phyloP scores from a whole-genome alignment of 192 early-diverging fungal genomes.

The Backusella liffmaniae region DNA sequence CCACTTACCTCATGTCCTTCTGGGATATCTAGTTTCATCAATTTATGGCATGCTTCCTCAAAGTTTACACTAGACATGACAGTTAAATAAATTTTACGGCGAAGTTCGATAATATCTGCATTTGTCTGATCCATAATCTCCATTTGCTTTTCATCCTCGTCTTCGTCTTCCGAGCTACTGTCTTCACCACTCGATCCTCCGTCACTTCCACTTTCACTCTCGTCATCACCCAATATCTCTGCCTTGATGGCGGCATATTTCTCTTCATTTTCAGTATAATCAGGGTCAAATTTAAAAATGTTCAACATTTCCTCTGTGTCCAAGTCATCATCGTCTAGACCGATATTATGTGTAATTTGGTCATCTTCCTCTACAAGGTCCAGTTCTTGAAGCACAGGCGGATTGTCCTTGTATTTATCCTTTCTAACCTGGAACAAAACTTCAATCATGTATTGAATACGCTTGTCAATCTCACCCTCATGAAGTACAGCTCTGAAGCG shows the following conservation, averaged over 20 bases:
- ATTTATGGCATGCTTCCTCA: conserved; percentile 95
- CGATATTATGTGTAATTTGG: conserved; percentile 87
- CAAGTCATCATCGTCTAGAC: conserved; percentile 83
- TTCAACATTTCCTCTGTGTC: conserved; percentile 78
- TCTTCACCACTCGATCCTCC: conserved; percentile 44
- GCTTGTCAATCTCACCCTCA: conserved; percentile 91
- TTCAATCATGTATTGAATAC: conserved; percentile 97
- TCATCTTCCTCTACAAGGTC: conserved; percentile 96
- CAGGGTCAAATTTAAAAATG: conserved; percentile 80
- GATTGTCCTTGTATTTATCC: conserved; percentile 91
- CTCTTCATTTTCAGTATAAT: conserved; percentile 80
- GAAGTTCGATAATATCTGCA: conserved; percentile 82
- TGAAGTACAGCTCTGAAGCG: conserved; percentile 90
- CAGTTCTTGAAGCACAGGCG: conserved; percentile 68
- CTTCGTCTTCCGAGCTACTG: conserved; percentile 49
- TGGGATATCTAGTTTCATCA: conserved; percentile 82
- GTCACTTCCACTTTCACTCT: conserved; percentile 46
- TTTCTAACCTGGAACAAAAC: conserved; percentile 93
- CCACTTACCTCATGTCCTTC: conserved; percentile 71
- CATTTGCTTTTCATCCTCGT: conserved; percentile 45
- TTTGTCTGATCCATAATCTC: conserved; percentile 89
- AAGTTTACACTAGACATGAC: conserved; percentile 95
- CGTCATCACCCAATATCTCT: conserved; percentile 83
- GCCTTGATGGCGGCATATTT: conserved; percentile 78
- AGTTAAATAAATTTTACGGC: conserved; percentile 92